Evolutionary conservation across 306 rosid species (phyloP).

Genomic region (Cucurbita ficifolia): DNA sequence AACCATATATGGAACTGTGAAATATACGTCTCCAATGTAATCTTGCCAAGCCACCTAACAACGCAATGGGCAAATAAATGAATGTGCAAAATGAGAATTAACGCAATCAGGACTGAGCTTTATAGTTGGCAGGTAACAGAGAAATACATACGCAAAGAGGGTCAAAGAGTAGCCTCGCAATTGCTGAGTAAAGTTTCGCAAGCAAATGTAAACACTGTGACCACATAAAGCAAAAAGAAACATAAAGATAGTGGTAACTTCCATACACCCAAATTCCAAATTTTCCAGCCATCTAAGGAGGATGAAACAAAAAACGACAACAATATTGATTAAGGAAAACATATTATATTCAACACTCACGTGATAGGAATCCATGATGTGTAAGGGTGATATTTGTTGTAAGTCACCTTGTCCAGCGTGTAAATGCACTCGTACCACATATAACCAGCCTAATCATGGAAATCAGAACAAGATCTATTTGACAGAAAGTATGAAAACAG

Average conservation of each 20-base stretch:
- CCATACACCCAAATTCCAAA: not conserved
- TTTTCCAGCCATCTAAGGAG: not conserved
- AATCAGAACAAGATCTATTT: constrained; percentile 11
- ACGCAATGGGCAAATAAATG: constrained; percentile 8
- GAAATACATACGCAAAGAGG: constrained; percentile 71
- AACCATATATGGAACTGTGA: constrained; percentile 99
- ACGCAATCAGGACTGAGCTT: not conserved
- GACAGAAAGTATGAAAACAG: not conserved
- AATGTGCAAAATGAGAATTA: constrained; percentile 1
- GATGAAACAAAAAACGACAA: not conserved
- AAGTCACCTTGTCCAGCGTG: constrained; percentile 93
- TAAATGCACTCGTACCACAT: constrained; percentile 85
- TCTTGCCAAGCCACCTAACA: constrained; percentile 95
- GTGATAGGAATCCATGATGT: constrained; percentile 99
- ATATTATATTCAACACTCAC: constrained; percentile 29
- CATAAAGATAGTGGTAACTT: not conserved
- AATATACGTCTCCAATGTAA: constrained; percentile 95
- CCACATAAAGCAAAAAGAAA: constrained; percentile 6
- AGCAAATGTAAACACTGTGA: constrained; percentile 83
- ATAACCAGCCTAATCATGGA: constrained; percentile 67
- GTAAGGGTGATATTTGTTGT: constrained; percentile 89
- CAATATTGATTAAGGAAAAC: not conserved
- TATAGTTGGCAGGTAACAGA: constrained; percentile 11
- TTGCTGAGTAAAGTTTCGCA: constrained; percentile 87
- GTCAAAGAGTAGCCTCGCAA: constrained; percentile 69